Evolutionary conservation across 2,329 filamentous ascomycete genomes (phyloP).

Genomic region (Colletotrichum falcatum): DNA sequence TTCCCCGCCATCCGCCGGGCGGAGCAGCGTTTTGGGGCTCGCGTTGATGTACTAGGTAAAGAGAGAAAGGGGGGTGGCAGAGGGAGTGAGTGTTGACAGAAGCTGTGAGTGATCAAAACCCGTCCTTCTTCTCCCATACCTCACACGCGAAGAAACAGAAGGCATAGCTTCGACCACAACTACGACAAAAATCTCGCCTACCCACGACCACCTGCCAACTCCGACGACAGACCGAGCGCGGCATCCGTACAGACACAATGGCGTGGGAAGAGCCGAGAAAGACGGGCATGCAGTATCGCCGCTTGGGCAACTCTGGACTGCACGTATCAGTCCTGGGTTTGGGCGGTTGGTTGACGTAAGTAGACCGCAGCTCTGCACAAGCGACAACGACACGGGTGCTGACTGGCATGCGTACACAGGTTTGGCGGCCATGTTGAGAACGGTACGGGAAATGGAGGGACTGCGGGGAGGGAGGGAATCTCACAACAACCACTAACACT

Average conservation of each 20-base stretch:
- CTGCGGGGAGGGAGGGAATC: background rate
- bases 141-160: background rate
- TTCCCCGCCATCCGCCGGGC: slow-evolving; percentile 28
- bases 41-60: slow-evolving; percentile 3
- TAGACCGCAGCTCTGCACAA: background rate
- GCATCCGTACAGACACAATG: slow-evolving; percentile 47
- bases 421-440: slow-evolving; percentile 49
- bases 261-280: slow-evolving; percentile 58
- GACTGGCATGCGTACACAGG: slow-evolving; percentile 36
- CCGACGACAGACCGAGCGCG: background rate
- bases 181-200: background rate
- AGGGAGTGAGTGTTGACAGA: background rate
- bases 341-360: slow-evolving; percentile 70
- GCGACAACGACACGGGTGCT: slow-evolving; percentile 16
- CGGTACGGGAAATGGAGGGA: slow-evolving; percentile 42
- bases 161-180: background rate
- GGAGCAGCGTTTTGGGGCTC: slow-evolving; percentile 31
- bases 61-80: background rate
- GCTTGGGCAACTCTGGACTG: slow-evolving; percentile 65
- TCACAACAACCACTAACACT: slow-evolving; percentile 24
- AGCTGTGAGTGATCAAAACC: background rate
- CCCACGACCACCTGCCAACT: background rate
- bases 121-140: background rate
- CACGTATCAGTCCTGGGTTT: slow-evolving; percentile 76
- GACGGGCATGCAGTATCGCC: slow-evolving; percentile 59